A percentile compares a stretch with the other conserved stretches of the same genome.
These are phyloP conservation scores for Bullera alba DNA, from an alignment of 768 basidiomycete species.

Conservation along the genomic window DNA sequence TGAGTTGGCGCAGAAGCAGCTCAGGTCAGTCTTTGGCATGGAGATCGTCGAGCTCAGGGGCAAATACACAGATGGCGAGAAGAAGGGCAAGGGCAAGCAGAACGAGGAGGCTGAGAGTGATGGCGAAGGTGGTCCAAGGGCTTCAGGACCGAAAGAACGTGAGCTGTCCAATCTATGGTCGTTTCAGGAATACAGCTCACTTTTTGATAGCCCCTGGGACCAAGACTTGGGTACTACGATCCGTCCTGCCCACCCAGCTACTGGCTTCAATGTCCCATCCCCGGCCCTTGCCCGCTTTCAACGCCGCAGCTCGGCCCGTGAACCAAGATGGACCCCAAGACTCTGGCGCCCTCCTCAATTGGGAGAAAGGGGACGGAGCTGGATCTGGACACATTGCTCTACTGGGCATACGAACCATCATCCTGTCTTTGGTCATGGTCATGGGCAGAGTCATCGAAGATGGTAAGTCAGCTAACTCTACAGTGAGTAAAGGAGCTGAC, in stretches of 20 bases:
- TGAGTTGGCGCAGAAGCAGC: slow-evolving; percentile 57
- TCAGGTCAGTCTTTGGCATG: slow-evolving; percentile 68
- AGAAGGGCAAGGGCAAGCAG: slow-evolving; percentile 44
- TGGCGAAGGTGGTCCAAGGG: slow-evolving; percentile 42
- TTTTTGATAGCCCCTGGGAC: slow-evolving; percentile 51
- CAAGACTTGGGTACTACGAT: slow-evolving; percentile 78
- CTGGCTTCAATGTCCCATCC: slow-evolving; percentile 46
- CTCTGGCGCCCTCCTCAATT: slow-evolving; percentile 48
- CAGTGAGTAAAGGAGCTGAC: background rate
- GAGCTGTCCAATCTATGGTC: slow-evolving; percentile 27
- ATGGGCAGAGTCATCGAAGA: slow-evolving; percentile 68
- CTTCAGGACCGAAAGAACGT: slow-evolving; percentile 51
- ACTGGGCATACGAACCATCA: slow-evolving; percentile 68
- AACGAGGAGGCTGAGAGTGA: slow-evolving; percentile 46
- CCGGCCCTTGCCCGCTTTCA: slow-evolving; percentile 55
- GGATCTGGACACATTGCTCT: slow-evolving; percentile 56
- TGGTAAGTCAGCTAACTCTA: slow-evolving; percentile 51
- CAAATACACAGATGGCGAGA: slow-evolving; percentile 13
- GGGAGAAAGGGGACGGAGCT: slow-evolving; percentile 45
- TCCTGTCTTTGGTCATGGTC: slow-evolving; percentile 77
- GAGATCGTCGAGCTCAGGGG: slow-evolving; percentile 65
- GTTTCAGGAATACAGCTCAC: background rate
- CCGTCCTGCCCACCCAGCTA: slow-evolving; percentile 57
- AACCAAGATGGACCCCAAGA: slow-evolving; percentile 53
- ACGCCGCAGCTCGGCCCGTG: too few species aligned